Base-by-base conservation (phyloP, 2,329 filamentous ascomycete genomes). In the Trichothecium roseum region DNA sequence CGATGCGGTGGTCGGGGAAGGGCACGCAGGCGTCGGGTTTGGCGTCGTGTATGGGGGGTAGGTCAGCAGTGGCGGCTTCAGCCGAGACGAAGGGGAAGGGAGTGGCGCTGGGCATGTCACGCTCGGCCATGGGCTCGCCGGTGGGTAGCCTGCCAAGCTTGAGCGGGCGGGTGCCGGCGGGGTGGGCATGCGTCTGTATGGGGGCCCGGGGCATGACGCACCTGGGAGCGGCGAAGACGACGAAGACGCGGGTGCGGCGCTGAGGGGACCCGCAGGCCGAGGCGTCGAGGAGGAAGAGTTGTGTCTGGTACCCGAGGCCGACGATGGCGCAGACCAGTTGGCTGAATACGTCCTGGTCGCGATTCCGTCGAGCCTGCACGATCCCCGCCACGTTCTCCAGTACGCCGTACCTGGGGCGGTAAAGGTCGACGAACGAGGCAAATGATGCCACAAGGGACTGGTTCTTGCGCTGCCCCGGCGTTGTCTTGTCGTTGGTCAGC, bases 371-470 rank as follows among this genome's bases (percentile, higher is more conserved):
- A 14, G 60, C 59, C 32, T 59, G 66, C 0, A 81, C 69, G 59
- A 89, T 84, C 0, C 60, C 65, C 0, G 72, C 57, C 0, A 93
- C 85, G 44, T 93, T 93, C 52, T 93, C 85, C 0, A 93, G 64
- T 0, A 89, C 44, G 0, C 78, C 81, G 48, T 83, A 89, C n/a
- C 72, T 66, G 0, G 85, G 84, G 0, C 79, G 70, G 43, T 84
- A 87, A 0, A 85, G 58, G 42, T 93, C 84, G 2, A 89, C 64
- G 40, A 72, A 84, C 0, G 84, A 76, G 1, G 78, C 78, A 27
- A 89, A 84, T 0, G 82, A 82, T 0, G 82, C 84, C 0, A 91
- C 72, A 20, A 91, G 71, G 0, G 83, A 88, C 24, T 81, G 81
- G 48, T 91, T 86, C 39, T 74, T 74, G 5, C 76, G 56, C 8